Base-by-base conservation (phyloP, 768 basidiomycete genomes). In the Russula abietina region DNA sequence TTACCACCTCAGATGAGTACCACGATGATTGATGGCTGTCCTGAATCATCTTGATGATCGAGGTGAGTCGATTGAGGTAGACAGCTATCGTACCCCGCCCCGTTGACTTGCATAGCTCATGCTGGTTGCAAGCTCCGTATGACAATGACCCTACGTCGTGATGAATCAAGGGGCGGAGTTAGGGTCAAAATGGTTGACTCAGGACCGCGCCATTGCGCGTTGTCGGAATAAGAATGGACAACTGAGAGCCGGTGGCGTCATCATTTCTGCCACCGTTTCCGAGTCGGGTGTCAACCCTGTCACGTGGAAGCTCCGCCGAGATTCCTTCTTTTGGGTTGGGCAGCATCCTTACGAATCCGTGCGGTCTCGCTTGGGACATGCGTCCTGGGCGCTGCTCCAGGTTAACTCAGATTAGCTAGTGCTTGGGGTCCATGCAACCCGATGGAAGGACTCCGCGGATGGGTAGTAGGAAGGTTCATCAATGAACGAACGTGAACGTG, bases 41-140 rank as follows among this genome's bases (percentile, higher is more conserved):
- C 32, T 28, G 26, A 16, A 26, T 51, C 22, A 36, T 6, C 22
- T n/a, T 30, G 45, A 55, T 26, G 39, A 60, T 38, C 32, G 49
- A 51, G 32, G 32, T 49, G 33, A 41, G 33, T 41, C 22, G 33
- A 33, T 41, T 49, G 38, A 53, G 19, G 38, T 32, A 46, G 38
- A 46, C 24, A 46, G n/a, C n/a, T 5, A 30, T 30, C 28, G 28
- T n/a, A 33, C 33, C n/a, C n/a, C n/a, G n/a, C 38, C 4, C 38
- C 38, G 16, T 6, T 17, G 38, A 5, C 28, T 30, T 51, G 30
- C 26, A 28, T 17, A 50, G 33, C 59, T 54, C 11, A 16, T 19
- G 24, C 19, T n/a, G 4, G 19, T 22, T 28, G 33, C 57, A 48
- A 63, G 62, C 12, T 63, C 62, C 62, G 51, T 51, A 22, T 51